A percentile compares a stretch with the other conserved stretches of the same genome.
Evolutionary conservation across 1,139 yeast genomes (phyloP).

Genomic region (Kodamaea alishanica): DNA sequence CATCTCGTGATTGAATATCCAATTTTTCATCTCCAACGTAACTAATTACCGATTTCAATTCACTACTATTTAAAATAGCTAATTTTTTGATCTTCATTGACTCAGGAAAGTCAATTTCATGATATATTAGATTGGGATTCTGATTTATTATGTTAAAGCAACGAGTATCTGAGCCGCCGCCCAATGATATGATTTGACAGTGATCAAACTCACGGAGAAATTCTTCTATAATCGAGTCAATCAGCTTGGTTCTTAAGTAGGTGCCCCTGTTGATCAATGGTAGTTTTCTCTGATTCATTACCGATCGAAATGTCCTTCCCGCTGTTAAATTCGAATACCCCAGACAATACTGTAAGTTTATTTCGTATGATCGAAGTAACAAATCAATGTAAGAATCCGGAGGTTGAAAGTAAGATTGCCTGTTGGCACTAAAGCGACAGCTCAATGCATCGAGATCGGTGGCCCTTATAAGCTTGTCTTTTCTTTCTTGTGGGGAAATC

Average conservation of each 20-base stretch:
- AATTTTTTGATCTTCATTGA: conserved; percentile 59
- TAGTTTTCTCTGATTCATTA: conserved; percentile 48
- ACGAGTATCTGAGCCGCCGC: conserved; percentile 97
- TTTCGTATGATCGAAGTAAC: conserved; percentile 40
- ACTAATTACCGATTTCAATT: conserved; percentile 20
- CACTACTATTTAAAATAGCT: conserved; percentile 38
- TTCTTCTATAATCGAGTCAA: conserved; percentile 50
- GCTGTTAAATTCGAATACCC: conserved; percentile 43
- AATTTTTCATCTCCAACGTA: conserved; percentile 9
- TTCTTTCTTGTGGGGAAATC: conserved; percentile 35
- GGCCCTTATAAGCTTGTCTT: conserved; percentile 54
- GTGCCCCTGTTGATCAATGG: conserved; percentile 87
- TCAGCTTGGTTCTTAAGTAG: conserved; percentile 63
- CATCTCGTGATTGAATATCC: conserved; percentile 19
- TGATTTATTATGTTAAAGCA: conserved; percentile 48
- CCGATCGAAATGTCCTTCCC: conserved; percentile 37
- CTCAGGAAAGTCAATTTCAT: conserved; percentile 75
- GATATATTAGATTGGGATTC: conserved; percentile 37
- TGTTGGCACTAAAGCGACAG: conserved; percentile 60
- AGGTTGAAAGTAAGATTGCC: conserved; percentile 48
- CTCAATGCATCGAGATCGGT: conserved; percentile 88
- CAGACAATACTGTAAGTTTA: conserved; percentile 33
- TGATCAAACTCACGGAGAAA: conserved; percentile 38
- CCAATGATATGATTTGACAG: conserved; percentile 74
- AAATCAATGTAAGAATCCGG: conserved; percentile 47